These are phyloP conservation scores for Pseudomicrostroma phylloplanum DNA, from an alignment of 1,284 basidiomycete species.

Conservation along the genomic window DNA sequence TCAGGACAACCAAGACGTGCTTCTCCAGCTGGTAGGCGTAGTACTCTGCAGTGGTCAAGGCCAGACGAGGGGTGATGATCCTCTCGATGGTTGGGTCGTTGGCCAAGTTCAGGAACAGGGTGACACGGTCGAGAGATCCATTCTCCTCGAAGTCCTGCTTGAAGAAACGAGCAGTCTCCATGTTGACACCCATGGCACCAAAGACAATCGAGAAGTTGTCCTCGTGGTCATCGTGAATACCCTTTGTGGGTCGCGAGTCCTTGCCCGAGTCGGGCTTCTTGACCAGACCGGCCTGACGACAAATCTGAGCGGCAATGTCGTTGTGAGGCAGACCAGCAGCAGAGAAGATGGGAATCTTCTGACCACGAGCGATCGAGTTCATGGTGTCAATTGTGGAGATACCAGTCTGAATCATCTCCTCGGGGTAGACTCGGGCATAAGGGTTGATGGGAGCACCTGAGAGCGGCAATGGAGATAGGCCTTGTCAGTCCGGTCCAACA, in stretches of 20 bases:
- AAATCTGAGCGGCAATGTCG: constrained; percentile 99
- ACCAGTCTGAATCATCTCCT: constrained; percentile 99
- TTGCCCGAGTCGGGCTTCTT: constrained; percentile 55
- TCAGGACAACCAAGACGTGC: constrained; percentile 96
- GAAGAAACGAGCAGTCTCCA: constrained; percentile 99
- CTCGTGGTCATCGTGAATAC: constrained; percentile 96
- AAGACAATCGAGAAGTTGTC: constrained; percentile 99
- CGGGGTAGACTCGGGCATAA: constrained; percentile 97
- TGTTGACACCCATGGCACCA: constrained; percentile 99
- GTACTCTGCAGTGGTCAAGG: constrained; percentile 97
- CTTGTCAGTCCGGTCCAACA: not conserved
- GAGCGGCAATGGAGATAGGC: constrained; percentile 7
- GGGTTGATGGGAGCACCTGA: constrained; percentile 97
- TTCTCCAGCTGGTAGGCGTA: constrained; percentile 99
- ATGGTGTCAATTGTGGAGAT: constrained; percentile 69
- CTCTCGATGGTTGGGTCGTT: constrained; percentile 99
- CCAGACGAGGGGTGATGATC: constrained; percentile 97
- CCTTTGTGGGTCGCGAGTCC: constrained; percentile 71
- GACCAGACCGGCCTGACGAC: constrained; percentile 96
- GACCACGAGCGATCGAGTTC: constrained; percentile 98
- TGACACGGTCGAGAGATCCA: constrained; percentile 93
- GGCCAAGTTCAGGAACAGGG: constrained; percentile 95
- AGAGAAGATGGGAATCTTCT: constrained; percentile 99
- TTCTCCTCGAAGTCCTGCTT: constrained; percentile 99
- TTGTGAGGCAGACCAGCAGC: constrained; percentile 98